Conservation (phyloP, 768 basidiomycete species). For the Leccinum sublutescens region DNA sequence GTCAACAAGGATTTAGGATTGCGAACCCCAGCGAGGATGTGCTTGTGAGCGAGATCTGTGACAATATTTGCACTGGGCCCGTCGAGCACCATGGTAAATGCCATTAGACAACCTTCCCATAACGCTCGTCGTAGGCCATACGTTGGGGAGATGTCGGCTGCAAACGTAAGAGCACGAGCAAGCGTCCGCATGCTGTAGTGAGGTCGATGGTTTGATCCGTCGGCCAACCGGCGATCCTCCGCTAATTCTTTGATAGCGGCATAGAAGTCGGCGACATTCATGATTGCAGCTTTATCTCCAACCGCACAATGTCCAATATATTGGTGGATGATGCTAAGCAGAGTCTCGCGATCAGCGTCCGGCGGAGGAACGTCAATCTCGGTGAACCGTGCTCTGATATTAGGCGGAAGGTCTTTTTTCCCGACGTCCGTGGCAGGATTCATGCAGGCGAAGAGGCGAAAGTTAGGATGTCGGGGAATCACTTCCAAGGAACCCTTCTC, state of each 20-base stretch:
- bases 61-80: slow-evolving; percentile 65
- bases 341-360: slow-evolving; percentile 86
- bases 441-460: slow-evolving; percentile 98
- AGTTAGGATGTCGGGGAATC: slow-evolving; percentile 88
- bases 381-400: slow-evolving; percentile 88
- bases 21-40: slow-evolving; percentile 75
- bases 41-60: slow-evolving; percentile 64
- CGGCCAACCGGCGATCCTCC: slow-evolving; percentile 75
- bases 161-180: slow-evolving; percentile 85
- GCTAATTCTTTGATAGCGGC: slow-evolving; percentile 73
- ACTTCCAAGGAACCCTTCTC: slow-evolving; percentile 91
- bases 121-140: slow-evolving; percentile 84
- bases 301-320: slow-evolving; percentile 85
- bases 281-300: slow-evolving; percentile 82
- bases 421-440: slow-evolving; percentile 99
- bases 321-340: slow-evolving; percentile 81
- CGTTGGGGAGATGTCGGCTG: slow-evolving; percentile 70
- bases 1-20: slow-evolving; percentile 75
- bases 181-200: slow-evolving; percentile 98
- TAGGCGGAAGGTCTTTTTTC: slow-evolving; percentile 93
- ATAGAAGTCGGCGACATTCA: slow-evolving; percentile 94
- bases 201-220: slow-evolving; percentile 89
- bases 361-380: slow-evolving; percentile 96
- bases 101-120: slow-evolving; percentile 98
- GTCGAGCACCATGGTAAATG: slow-evolving; percentile 95